Conservation (phyloP, 2,329 filamentous ascomycete genomes). For the Acrodontium crateriforme region DNA sequence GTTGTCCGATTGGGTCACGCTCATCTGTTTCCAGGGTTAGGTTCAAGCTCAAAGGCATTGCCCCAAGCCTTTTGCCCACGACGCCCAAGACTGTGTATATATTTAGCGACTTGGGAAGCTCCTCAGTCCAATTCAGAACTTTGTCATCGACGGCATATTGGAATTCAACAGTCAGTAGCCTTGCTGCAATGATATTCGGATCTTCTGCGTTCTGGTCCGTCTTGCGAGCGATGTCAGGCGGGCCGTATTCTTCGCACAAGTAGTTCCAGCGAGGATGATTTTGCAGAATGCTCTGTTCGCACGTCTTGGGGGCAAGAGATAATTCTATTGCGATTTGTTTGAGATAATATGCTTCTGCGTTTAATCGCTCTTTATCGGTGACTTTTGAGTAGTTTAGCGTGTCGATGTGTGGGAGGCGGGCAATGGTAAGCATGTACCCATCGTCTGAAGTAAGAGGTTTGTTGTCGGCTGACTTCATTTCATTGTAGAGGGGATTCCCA, state of each 20-base stretch:
- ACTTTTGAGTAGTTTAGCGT: constrained; percentile 60
- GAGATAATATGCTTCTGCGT: constrained; percentile 90
- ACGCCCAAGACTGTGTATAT: constrained; percentile 72
- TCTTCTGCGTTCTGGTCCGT: constrained; percentile 34
- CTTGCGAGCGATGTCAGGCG: constrained; percentile 46
- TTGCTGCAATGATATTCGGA: constrained; percentile 67
- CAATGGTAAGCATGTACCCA: constrained; percentile 77
- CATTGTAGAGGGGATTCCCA: constrained; percentile 71
- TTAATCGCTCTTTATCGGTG: constrained; percentile 58
- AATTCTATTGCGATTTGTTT: constrained; percentile 69
- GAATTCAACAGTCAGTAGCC: constrained; percentile 52
- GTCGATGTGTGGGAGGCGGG: constrained; percentile 53
- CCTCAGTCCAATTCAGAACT: constrained; percentile 17
- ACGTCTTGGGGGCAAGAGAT: constrained; percentile 41
- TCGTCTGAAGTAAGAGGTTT: constrained; percentile 50
- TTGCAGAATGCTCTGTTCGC: constrained; percentile 40
- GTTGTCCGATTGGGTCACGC: constrained; percentile 61
- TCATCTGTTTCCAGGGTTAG: constrained; percentile 85
- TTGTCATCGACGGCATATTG: constrained; percentile 29
- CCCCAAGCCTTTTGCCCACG: constrained; percentile 54
- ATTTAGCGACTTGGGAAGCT: constrained; percentile 62
- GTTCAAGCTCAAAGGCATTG: constrained; percentile 49
- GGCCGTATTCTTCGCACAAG: constrained; percentile 63
- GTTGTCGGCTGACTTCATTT: constrained; percentile 29
- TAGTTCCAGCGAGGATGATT: constrained; percentile 59